Percentiles rank a stretch among this genome's conserved stretches.
These are phyloP conservation scores for Puccinia horiana DNA, from an alignment of 1,284 basidiomycete species.

Conservation along the genomic window DNA sequence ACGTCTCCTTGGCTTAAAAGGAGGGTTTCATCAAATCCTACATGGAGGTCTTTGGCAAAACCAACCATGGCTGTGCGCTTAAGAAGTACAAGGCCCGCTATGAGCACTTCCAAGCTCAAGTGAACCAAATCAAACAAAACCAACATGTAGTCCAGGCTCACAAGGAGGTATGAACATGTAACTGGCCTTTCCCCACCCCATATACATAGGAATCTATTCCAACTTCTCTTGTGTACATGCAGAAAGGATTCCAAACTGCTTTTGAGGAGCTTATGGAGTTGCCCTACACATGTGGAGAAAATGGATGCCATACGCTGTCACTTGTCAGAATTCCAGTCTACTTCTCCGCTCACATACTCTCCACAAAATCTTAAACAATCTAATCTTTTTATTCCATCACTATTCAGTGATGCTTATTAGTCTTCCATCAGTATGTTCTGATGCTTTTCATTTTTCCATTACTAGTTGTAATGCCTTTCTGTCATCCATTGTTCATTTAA, in stretches of 20 bases:
- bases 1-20: not conserved
- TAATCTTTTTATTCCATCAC: too few species aligned
- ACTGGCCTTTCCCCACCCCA: too few species aligned
- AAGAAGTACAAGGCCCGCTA: not conserved
- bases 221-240: too few species aligned
- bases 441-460: too few species aligned
- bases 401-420: too few species aligned
- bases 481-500: too few species aligned
- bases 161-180: not conserved
- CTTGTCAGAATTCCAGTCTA: too few species aligned
- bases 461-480: too few species aligned
- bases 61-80: not conserved
- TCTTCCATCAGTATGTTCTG: too few species aligned
- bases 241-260: not conserved
- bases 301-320: not conserved
- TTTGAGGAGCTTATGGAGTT: not conserved
- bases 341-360: too few species aligned
- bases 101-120: not conserved
- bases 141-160: not conserved
- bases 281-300: slow-evolving; percentile 3
- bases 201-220: too few species aligned
- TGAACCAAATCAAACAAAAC: slow-evolving; percentile 11
- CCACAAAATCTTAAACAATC: too few species aligned
- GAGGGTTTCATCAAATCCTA: slow-evolving; percentile 5
- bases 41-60: slow-evolving; percentile 7